These are phyloP conservation scores for Podospora fimiseda DNA, from an alignment of 495 filamentous ascomycete species.

Conservation along the genomic window DNA sequence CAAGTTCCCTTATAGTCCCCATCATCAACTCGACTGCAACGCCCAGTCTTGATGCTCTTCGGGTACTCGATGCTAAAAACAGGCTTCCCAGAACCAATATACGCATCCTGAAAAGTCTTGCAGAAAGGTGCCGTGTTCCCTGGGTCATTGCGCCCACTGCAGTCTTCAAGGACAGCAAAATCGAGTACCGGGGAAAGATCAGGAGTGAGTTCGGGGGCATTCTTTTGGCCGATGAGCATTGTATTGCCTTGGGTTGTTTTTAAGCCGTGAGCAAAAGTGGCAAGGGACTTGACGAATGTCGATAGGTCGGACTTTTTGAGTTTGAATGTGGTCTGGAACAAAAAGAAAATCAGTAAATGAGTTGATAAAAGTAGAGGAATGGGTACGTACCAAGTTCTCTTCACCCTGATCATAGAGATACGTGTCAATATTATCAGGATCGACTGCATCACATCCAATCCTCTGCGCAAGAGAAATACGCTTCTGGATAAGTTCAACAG, in stretches of 20 bases:
- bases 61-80: slow-evolving; percentile 71
- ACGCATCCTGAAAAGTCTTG: slow-evolving; percentile 44
- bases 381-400: background rate
- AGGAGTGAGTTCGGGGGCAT: slow-evolving; percentile 52
- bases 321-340: too few species aligned
- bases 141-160: slow-evolving; percentile 48
- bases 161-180: slow-evolving; percentile 69
- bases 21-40: slow-evolving; percentile 28
- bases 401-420: slow-evolving; percentile 40
- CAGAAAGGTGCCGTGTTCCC: slow-evolving; percentile 28
- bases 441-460: slow-evolving; percentile 63
- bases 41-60: slow-evolving; percentile 4
- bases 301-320: too few species aligned
- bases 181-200: slow-evolving; percentile 49
- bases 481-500: slow-evolving; percentile 50
- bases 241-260: slow-evolving; percentile 41
- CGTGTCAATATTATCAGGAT: slow-evolving; percentile 67
- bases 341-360: too few species aligned
- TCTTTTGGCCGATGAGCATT: slow-evolving; percentile 57
- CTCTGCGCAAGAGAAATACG: slow-evolving; percentile 49
- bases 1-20: slow-evolving; percentile 18
- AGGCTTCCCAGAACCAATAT: slow-evolving; percentile 53
- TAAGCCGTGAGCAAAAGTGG: slow-evolving; percentile 38
- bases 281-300: slow-evolving; percentile 56
- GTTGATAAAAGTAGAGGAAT: too few species aligned